Percentiles rank a stretch among this genome's conserved stretches.
Conservation (phyloP, 306 rosid genomes). For the Gastrolobium bilobum region DNA sequence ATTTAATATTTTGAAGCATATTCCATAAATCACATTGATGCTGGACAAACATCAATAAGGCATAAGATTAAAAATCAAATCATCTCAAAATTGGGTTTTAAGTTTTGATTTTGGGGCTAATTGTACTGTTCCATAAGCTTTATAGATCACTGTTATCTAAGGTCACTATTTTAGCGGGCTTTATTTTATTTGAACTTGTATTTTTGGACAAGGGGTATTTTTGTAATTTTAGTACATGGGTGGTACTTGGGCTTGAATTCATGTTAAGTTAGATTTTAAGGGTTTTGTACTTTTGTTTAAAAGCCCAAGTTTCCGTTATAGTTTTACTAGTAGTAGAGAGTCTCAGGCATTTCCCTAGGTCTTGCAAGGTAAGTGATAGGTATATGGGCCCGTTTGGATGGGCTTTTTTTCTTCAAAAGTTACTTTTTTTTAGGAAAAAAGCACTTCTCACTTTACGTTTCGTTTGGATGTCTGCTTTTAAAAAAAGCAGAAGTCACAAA, state of each 20-base stretch:
- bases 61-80: conserved; percentile 38
- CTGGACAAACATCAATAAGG: conserved; percentile 27
- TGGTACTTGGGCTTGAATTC: background rate
- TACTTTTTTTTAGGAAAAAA: too few species aligned
- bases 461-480: too few species aligned
- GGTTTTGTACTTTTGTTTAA: background rate
- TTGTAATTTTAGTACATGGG: conserved; percentile 1
- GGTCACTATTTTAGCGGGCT: conserved; percentile 20
- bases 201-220: background rate
- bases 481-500: too few species aligned
- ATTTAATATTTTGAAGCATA: conserved; percentile 16
- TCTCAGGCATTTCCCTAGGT: background rate
- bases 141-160: background rate
- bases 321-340: conserved; percentile 30
- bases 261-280: background rate
- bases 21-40: conserved; percentile 13
- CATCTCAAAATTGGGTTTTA: conserved; percentile 34
- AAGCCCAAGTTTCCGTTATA: conserved; percentile 26
- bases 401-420: too few species aligned
- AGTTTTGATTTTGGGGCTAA: background rate
- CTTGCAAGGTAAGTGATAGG: background rate
- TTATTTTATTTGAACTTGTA: conserved; percentile 20
- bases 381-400: too few species aligned
- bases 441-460: too few species aligned
- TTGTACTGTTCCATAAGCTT: conserved; percentile 10